Evolutionary conservation across 2,329 filamentous ascomycete genomes (phyloP).

Genomic region (Fusarium sp.): DNA sequence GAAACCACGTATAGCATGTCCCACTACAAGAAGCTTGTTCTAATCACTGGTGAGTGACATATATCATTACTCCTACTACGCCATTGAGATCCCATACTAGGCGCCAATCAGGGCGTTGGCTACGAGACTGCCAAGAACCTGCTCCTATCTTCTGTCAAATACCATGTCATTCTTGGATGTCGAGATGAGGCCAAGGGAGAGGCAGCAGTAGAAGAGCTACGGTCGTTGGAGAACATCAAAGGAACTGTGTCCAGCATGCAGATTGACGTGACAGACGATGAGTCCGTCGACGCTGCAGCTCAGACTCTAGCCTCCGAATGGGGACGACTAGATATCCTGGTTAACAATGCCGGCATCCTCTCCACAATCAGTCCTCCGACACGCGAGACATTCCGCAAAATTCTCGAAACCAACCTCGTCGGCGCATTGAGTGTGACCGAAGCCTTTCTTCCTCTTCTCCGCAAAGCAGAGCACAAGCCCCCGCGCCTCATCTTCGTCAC

Average conservation of each 20-base stretch:
- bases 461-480: slow-evolving; percentile 8
- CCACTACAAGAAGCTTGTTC: slow-evolving; percentile 12
- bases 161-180: slow-evolving; percentile 25
- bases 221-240: slow-evolving; percentile 5
- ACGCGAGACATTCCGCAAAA: neutral
- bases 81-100: slow-evolving; percentile 6
- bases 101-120: slow-evolving; percentile 30
- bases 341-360: slow-evolving; percentile 18
- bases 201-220: neutral
- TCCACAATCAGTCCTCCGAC: slow-evolving; percentile 1
- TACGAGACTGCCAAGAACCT: slow-evolving; percentile 28
- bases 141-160: slow-evolving; percentile 5
- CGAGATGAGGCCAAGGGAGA: slow-evolving; percentile 18
- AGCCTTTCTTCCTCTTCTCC: slow-evolving; percentile 1
- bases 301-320: slow-evolving; percentile 2
- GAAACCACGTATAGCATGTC: neutral
- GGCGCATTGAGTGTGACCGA: slow-evolving; percentile 3
- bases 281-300: slow-evolving; percentile 10
- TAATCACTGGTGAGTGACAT: slow-evolving; percentile 21
- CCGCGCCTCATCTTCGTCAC: slow-evolving; percentile 18
- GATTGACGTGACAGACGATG: slow-evolving; percentile 12
- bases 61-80: no score
- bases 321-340: slow-evolving; percentile 18
- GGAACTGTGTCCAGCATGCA: slow-evolving; percentile 19
- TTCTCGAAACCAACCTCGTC: slow-evolving; percentile 20